These are phyloP conservation scores for Dentipellis sp. DNA, from an alignment of 768 basidiomycete species.

Conservation along the genomic window DNA sequence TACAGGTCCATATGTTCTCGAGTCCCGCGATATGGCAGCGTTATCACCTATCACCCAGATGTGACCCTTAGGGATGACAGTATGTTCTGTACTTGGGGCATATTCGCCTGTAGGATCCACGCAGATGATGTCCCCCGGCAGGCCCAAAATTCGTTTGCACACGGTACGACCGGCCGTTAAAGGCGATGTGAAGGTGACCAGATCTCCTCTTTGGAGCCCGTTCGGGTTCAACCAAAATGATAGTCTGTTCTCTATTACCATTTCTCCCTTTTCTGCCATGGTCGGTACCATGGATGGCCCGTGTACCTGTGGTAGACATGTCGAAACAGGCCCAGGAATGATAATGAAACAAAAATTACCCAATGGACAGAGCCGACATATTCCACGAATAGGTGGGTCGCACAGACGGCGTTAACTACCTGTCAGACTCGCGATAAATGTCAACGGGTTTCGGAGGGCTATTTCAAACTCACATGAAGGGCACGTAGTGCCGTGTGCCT, in stretches of 20 bases:
- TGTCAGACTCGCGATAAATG: background rate
- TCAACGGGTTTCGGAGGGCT: no score
- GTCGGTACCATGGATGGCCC: conserved; percentile 84
- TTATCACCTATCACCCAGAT: conserved; percentile 94
- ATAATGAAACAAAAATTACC: conserved; percentile 22
- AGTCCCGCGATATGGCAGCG: conserved; percentile 72
- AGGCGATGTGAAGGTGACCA: conserved; percentile 68
- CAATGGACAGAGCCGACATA: conserved; percentile 48
- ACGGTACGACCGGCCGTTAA: conserved; percentile 54
- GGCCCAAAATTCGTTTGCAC: conserved; percentile 85
- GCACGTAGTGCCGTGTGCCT: no score
- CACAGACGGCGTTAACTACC: conserved; percentile 41
- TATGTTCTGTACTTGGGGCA: conserved; percentile 61
- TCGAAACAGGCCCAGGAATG: no score
- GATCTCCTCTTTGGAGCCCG: conserved; percentile 60
- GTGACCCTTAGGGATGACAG: conserved; percentile 76
- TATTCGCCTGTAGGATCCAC: conserved; percentile 73
- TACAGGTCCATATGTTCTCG: conserved; percentile 88
- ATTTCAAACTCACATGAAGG: no score
- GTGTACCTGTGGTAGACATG: conserved; percentile 33
- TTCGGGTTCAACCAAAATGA: conserved; percentile 42
- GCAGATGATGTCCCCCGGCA: conserved; percentile 84
- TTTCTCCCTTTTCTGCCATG: conserved; percentile 46
- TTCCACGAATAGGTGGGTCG: conserved; percentile 53
- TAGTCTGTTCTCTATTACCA: conserved; percentile 53